Evolutionary conservation across 2,329 filamentous ascomycete genomes (phyloP), one percentile per base, ranked within the genome.

Genomic region (Rasamsonia emersonii): DNA sequence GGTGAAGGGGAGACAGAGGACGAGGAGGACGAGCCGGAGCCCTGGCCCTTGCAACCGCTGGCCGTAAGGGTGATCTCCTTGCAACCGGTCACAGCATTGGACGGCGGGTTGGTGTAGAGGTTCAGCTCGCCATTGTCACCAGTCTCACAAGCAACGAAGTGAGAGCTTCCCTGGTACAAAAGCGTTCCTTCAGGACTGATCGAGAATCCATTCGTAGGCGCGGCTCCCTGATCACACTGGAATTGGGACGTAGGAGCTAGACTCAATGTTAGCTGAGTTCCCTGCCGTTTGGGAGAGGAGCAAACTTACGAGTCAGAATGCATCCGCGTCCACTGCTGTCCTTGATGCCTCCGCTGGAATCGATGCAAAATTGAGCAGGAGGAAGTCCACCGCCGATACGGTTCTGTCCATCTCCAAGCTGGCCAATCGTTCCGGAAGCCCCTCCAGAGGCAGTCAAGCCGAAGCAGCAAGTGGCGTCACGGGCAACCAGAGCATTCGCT

Each of bases 111-210:
- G n/a, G 51, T 62, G 40, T 64, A 65, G 42, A 67, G 45, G 40
- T 67, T 65, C 37, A 56, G 39, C 16, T 52, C 59, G 15, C 47
- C 49, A 26, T 61, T 53, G 31, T 59, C 41, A 16, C 56, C 59
- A 13, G 75, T 77, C 17, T 70, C 65, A 49, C 79, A 82, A 25
- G 75, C 68, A 46, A 70, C 75, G 52, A 82, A 82, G 17, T 57
- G 56, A 3, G 61, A 53, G 44, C 60, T 65, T 27, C 67, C 68
- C 18, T 72, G 58, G 53, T 68, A 72, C 2, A 61, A 60, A 13
- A 82, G 47, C 5, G 52, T 46, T 19, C 76, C 75, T 37, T 70
- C 56, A 16, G 67, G 68, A 27, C 55, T 62, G 36, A 80, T 63
- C 5, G 61, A 58, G 55, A 80, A 82, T 18, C 75, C 76, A 18